Evolutionary conservation across 768 basidiomycete species (phyloP), one percentile per base, ranked within the genome.

Genomic region (Hypsizygus marmoreus): DNA sequence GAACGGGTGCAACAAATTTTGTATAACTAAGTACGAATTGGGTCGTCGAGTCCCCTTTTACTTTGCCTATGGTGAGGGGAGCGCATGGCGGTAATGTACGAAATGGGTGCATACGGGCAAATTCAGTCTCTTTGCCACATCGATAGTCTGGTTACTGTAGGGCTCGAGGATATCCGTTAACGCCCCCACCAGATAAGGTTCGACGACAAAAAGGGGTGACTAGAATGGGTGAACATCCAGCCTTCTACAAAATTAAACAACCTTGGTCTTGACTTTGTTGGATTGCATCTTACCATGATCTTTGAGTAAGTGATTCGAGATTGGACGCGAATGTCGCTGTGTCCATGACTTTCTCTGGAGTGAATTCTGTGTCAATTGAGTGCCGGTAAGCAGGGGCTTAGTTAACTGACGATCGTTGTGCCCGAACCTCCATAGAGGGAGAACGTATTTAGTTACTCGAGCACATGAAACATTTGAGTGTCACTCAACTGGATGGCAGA

Each of bases 341-440:
- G 12, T 43, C 20, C 41, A 43, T 43, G 12, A 43, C 41, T 13
- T 43, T 43, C 24, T 43, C 41, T 43, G n/a, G 12, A 14, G n/a
- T 11, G 20, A 12, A 11, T 13, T 10, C 12, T 2, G 4, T 14
- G 29, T 3, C 10, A 4, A 3, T 4, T n/a, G n/a, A 20, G 4
- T 3, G n/a, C 30, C 14, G 28, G n/a, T 6, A 5, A 3, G 22
- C n/a, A 23, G 33, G 16, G 7, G 17, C 22, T 3, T n/a, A 12
- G 6, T 17, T 22, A 7, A 43, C 41, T 33, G 7, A 43, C 41
- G 41, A 23, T 43, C 41, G 19, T 43, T 43, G 29, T 43, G 41
- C 11, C 41, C 41, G 13, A 43, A 43, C 19, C 41, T 43, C 23
- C 35, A 19, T n/a, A 5, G 19, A 13, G 19, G 13, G 32, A 2